Percentiles rank a stretch among this genome's conserved stretches.
phyloP scores from a whole-genome alignment of 2,329 filamentous ascomycete genomes.

The Alternaria rosae region DNA sequence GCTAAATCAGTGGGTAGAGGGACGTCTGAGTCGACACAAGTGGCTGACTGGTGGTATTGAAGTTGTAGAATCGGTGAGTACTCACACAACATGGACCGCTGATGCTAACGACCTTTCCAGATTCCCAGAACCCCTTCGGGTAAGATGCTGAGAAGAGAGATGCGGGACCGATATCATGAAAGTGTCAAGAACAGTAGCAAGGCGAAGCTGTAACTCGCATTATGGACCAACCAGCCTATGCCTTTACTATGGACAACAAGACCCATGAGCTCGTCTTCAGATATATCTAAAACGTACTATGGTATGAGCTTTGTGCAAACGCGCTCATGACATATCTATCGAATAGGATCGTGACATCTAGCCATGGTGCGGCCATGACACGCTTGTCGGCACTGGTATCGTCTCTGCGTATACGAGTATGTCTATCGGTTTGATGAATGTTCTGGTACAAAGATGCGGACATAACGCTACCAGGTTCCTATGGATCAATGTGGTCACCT shows the following conservation, averaged over 20 bases:
- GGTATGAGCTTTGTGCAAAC: background rate
- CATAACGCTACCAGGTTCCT: too few species aligned
- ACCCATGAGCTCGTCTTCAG: background rate
- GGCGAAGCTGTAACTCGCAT: constrained; percentile 23
- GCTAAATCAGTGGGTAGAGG: constrained; percentile 32
- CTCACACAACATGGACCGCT: background rate
- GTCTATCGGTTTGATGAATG: background rate
- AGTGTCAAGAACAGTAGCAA: constrained; percentile 25
- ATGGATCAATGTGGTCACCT: too few species aligned
- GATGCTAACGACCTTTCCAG: constrained; percentile 13
- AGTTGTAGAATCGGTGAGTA: constrained; percentile 36
- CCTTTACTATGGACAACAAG: background rate
- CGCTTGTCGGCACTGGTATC: background rate
- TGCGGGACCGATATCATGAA: constrained; percentile 39
- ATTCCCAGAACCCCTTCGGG: constrained; percentile 39
- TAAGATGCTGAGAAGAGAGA: constrained; percentile 42
- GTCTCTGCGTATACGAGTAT: background rate
- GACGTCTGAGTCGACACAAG: constrained; percentile 37
- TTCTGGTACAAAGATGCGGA: too few species aligned
- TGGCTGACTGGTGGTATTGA: constrained; percentile 43
- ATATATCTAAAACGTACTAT: accelerated
- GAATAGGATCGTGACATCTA: background rate
- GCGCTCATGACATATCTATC: accelerated
- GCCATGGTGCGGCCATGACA: background rate
- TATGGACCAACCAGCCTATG: background rate